Base-by-base conservation (phyloP, 257 asterid genomes). In the Rehmannia glutinosa region DNA sequence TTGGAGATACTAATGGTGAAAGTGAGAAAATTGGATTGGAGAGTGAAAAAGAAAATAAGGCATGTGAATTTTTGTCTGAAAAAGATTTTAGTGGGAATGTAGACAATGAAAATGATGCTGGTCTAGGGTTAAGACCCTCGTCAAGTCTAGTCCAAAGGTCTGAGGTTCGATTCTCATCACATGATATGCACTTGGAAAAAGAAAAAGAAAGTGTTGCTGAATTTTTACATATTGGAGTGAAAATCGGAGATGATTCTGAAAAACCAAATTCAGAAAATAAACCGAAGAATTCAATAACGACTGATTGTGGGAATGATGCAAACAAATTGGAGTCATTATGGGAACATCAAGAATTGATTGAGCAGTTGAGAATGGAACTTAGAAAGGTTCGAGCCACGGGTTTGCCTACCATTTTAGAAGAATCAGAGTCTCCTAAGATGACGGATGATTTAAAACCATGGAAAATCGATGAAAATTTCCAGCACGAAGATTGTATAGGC, bases 311-410 rank as follows among this genome's bases (percentile, higher is more conserved):
- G n/a, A n/a, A n/a, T n/a, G 95, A 92, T 62, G 62, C 73, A 7
- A 84, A 81, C 78, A 82, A 84, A 25, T 57, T 89, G 73, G 98
- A 92, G 64, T 75, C 89, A 5, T 68, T 93, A 59, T 94, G 98
- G 99, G 99, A 94, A 61, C 98, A 94, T 86, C 98, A 91, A 74
- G 99, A 94, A n/a, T 77, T 94, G 77, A 81, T 94, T 0, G 99
- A 94, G 64, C 99, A 94, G 66, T 58, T 91, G 80, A 85, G 83
- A 68, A 87, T 89, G 96, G 99, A 94, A 64, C 87, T 94, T 1
- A 75, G 60, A 62, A 91, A 88, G 73, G 97, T 89, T 11, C 73
- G 75, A 65, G 97, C 93, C 5, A 86, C 93, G 4, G 98, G 99
- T 15, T 56, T 94, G 32, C 97, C 99, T 9, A 94, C 99, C 20